Conservation (phyloP, 495 filamentous ascomycete species). For the Xylaria scruposa region DNA sequence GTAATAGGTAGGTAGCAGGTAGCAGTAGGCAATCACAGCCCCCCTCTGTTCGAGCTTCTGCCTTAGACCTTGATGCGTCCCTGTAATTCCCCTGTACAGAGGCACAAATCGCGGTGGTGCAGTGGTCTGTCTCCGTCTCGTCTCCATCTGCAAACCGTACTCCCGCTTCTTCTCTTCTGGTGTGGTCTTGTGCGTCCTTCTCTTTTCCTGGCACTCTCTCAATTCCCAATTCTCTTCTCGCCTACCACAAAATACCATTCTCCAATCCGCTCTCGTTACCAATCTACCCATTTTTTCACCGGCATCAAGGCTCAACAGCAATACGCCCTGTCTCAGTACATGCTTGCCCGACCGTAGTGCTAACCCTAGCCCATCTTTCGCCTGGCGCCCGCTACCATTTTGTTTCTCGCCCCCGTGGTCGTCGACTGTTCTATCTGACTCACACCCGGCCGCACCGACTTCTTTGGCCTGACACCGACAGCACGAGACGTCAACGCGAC, state of each 20-base stretch:
- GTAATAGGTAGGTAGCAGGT: background rate
- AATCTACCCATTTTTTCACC: background rate
- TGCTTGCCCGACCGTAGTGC: constrained; percentile 10
- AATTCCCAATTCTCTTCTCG: constrained; percentile 21
- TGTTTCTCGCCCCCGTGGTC: constrained; percentile 12
- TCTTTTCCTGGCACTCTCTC: constrained; percentile 14
- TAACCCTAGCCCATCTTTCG: constrained; percentile 16
- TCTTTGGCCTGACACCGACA: constrained; percentile 15
- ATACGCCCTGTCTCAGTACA: constrained; percentile 15
- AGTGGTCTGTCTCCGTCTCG: background rate
- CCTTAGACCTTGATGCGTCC: constrained; percentile 6
- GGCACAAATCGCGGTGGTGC: constrained; percentile 10
- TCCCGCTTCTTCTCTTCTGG: constrained; percentile 24
- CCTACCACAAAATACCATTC: constrained; percentile 25
- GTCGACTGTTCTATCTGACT: constrained; percentile 31
- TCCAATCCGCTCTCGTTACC: constrained; percentile 24
- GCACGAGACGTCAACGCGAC: constrained; percentile 14
- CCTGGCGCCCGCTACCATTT: background rate
- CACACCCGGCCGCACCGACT: constrained; percentile 34
- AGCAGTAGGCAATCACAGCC: constrained; percentile 5
- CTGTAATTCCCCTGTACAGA: constrained; percentile 14
- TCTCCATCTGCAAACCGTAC: constrained; percentile 17
- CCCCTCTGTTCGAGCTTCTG: constrained; percentile 14
- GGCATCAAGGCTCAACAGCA: background rate
- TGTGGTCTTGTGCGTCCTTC: constrained; percentile 27